Evolutionary conservation across 2,329 filamentous ascomycete genomes (phyloP), one percentile per base, ranked within the genome.

Genomic region (Botryotinia calthae): DNA sequence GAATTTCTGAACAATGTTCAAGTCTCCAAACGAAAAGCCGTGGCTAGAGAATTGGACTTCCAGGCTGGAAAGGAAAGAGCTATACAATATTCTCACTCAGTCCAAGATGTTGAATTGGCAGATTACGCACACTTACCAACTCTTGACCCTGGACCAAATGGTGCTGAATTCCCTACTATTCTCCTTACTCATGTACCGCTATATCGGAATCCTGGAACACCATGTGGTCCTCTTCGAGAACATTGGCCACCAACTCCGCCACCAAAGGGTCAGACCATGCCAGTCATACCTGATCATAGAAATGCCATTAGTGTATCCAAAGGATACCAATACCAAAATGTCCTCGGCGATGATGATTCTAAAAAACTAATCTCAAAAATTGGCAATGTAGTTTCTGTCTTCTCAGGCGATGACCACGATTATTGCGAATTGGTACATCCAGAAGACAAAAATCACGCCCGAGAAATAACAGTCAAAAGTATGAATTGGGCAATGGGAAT

Each of bases 401-500:
- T 98, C 80, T 97, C 94, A 0, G 96, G 96, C 18, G 96, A 99
- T 78, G 96, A 99, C 80, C 96, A 99, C 83, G 96, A 99, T 83
- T 98, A 98, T 83, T 99, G 96, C 83, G 95, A 97, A 79, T 84
- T 98, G 10, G 86, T 90, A 0, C 96, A 99, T 82, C 89, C 90
- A 25, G 74, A 74, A 69, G 76, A 78, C 4, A 86, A 88, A 28
- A 89, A 90, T 73, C 90, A 90, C 75, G 84, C 88, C 37, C 82
- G 83, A 37, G 96, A 99, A 81, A 97, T 98, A 76, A 99, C 96
- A 0, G 94, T 98, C 78, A 99, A 99, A 84, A 95, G 92, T 79
- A 89, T 97, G 77, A 97, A 91, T 79, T 97, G 95, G 94, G 94
- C 94, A 28, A 98, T 98, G 96, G 95, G 96, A 14, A 93, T 99